These are phyloP conservation scores for Suillus occidentalis DNA, from an alignment of 768 basidiomycete genomes.

Conservation along the genomic window DNA sequence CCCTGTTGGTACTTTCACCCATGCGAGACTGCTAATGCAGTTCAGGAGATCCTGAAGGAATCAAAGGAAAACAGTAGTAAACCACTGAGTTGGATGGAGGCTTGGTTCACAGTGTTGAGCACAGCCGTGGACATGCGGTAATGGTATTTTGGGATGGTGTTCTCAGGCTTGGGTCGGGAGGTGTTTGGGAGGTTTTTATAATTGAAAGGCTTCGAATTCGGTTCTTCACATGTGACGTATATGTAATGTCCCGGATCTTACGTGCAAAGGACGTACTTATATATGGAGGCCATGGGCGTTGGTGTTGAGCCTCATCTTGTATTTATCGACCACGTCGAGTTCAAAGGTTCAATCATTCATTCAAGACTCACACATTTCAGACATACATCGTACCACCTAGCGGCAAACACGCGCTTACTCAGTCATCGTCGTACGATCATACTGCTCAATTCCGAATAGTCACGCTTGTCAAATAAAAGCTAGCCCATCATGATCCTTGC, in stretches of 20 bases:
- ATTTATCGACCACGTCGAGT: conserved; percentile 1
- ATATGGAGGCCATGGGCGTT: not conserved
- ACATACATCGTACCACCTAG: not conserved
- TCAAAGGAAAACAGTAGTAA: conserved; percentile 24
- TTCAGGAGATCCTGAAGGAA: conserved; percentile 68
- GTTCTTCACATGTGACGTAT: conserved; percentile 9
- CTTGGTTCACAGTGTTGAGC: conserved; percentile 78
- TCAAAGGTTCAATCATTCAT: not conserved
- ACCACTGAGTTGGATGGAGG: conserved; percentile 52
- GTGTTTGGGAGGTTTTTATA: not conserved
- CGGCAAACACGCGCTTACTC: not conserved
- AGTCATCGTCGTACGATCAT: conserved; percentile 1
- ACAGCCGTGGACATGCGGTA: conserved; percentile 56
- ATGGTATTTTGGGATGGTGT: conserved; percentile 10
- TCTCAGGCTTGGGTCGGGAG: not conserved
- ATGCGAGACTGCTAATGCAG: conserved; percentile 67
- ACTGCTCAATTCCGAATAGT: not conserved
- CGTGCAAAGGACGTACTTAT: not conserved
- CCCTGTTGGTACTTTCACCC: conserved; percentile 89
- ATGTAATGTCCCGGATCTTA: conserved; percentile 3
- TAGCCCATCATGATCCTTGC: conserved; percentile 41
- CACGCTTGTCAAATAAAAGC: conserved; percentile 20
- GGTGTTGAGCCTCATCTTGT: not conserved
- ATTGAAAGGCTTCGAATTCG: not conserved
- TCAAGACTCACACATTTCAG: not conserved